Base-by-base conservation (phyloP, 1,284 basidiomycete genomes). In the Taiwanofungus camphoratus region DNA sequence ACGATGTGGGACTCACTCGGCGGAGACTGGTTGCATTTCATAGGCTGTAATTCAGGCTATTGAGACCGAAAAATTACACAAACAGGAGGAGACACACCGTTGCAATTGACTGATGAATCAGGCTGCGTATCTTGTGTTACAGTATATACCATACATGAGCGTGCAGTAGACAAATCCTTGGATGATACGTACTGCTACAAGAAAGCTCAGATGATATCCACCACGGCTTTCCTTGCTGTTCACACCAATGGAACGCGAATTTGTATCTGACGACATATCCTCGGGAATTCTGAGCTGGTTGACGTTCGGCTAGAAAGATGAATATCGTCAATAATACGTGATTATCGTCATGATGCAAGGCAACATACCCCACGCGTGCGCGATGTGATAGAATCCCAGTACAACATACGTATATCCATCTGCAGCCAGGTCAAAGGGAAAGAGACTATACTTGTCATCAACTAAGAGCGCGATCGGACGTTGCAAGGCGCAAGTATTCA, bases 191-290 rank as follows among this genome's bases (percentile, higher is more conserved):
- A n/a, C n/a, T n/a, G n/a, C n/a, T n/a, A n/a, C n/a, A n/a, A n/a
- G n/a, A n/a, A n/a, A n/a, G n/a, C n/a, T n/a, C n/a, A n/a, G n/a
- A n/a, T n/a, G n/a, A n/a, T 27, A 53, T 47, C 79, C 79, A 82
- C 79, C 79, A 82, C 7, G 79, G 66, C 38, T 63, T 51, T 26
- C 74, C 82, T 63, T 88, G 85, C 36, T 70, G 72, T 48, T 79
- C 73, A 50, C 82, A 85, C 83, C 85, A 89, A 49, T 82, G 79
- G 52, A 89, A 89, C 5, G 80, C 77, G 52, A 89, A 87, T 57
- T 89, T 89, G 59, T 77, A 86, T 8, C 85, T 70, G 4, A 86
- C 70, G 15, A 86, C 76, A 34, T 62, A 63, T 5, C 73, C 71
- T 23, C 54, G 57, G 15, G 64, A 62, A 44, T 73, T 76, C 23